Conservation (phyloP, 345 rosid species). For the Lepidium africanum region DNA sequence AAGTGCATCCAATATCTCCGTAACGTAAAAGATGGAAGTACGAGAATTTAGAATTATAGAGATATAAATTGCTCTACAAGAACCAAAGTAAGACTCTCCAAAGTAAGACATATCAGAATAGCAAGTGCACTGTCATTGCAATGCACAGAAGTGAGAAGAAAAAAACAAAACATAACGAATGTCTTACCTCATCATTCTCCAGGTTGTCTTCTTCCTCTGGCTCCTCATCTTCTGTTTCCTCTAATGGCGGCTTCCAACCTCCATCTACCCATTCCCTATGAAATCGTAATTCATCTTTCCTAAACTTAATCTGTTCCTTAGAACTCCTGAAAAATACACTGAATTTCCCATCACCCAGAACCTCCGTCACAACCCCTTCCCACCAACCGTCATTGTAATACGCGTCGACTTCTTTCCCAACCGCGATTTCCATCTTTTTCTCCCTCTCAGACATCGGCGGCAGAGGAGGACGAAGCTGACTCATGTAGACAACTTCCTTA, state of each 20-base stretch:
- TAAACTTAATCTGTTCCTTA: slow-evolving; percentile 51
- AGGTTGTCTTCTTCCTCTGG: slow-evolving; percentile 10
- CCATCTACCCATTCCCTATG: slow-evolving; percentile 67
- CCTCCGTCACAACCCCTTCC: slow-evolving; percentile 71
- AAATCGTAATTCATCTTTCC: slow-evolving; percentile 42
- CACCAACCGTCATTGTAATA: slow-evolving; percentile 80
- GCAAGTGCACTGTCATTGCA: not conserved
- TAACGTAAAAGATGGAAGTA: not conserved
- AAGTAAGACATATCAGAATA: no score
- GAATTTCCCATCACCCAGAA: slow-evolving; percentile 40
- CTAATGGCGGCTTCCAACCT: slow-evolving; percentile 58
- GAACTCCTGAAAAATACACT: slow-evolving; percentile 50
- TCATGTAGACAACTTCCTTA: slow-evolving; percentile 31
- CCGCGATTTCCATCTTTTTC: slow-evolving; percentile 30
- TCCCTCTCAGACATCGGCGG: slow-evolving; percentile 51
- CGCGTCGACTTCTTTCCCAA: slow-evolving; percentile 65
- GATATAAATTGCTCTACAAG: not conserved
- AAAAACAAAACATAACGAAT: not conserved
- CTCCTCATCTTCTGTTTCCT: slow-evolving; percentile 12
- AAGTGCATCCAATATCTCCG: not conserved
- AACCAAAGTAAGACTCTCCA: not conserved
- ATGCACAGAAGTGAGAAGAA: not conserved
- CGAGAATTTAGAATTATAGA: not conserved
- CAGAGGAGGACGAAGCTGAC: slow-evolving; percentile 37
- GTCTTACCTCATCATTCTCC: slow-evolving; percentile 25